These are phyloP conservation scores for Aegilops bicornis DNA, from an alignment of 176 grass and related monocot species.

Conservation along the genomic window DNA sequence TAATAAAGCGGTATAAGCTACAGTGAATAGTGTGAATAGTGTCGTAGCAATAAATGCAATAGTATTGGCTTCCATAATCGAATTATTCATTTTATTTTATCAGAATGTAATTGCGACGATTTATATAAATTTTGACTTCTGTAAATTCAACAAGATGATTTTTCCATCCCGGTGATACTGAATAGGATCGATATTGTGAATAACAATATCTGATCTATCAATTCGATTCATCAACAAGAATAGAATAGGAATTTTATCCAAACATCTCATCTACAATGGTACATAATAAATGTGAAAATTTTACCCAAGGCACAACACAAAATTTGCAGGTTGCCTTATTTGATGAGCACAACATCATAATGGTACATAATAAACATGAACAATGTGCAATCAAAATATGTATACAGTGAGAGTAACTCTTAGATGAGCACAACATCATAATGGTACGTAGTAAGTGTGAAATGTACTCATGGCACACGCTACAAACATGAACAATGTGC, in stretches of 20 bases:
- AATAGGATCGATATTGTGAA: background rate
- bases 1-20: background rate
- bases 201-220: background rate
- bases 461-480: background rate
- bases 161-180: background rate
- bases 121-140: background rate
- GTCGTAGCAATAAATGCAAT: background rate
- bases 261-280: background rate
- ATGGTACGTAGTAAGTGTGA: background rate
- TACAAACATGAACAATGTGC: constrained; percentile 5
- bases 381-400: constrained; percentile 14
- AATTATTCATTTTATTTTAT: background rate
- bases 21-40: background rate
- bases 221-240: background rate
- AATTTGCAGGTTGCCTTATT: too few species aligned
- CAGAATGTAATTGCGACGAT: background rate
- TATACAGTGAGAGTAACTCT: background rate
- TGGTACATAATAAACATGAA: background rate
- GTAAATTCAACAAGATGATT: background rate
- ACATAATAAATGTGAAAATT: background rate
- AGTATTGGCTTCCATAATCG: background rate
- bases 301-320: background rate
- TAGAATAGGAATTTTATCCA: background rate
- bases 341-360: too few species aligned
- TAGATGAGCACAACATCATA: background rate